phyloP scores from a whole-genome alignment of 2,329 filamentous ascomycete genomes.

The Paramyrothecium roridum region DNA sequence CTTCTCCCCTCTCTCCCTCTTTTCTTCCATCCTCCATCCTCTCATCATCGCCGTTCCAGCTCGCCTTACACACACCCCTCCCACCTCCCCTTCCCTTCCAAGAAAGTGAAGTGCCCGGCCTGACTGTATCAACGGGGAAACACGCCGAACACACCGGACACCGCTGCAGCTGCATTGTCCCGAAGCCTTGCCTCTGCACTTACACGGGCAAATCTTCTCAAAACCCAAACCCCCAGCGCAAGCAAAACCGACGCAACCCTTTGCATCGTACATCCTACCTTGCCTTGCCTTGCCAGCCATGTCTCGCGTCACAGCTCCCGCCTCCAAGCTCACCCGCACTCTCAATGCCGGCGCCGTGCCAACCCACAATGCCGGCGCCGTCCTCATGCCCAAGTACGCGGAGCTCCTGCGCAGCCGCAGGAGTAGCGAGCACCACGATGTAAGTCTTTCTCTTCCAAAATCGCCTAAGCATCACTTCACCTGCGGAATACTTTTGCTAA shows the following conservation, averaged over 20 bases:
- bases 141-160: too few relatives aligned
- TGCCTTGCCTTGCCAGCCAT: conserved; percentile 23
- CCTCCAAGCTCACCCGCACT: conserved; percentile 45
- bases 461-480: neutral
- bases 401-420: conserved; percentile 37
- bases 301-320: conserved; percentile 48
- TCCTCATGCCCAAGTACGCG: conserved; percentile 44
- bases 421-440: conserved; percentile 33
- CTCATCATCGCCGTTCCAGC: neutral
- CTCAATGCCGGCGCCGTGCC: conserved; percentile 39
- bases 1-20: too few relatives aligned
- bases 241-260: neutral
- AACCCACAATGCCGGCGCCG: conserved; percentile 31
- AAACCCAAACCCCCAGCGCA: neutral
- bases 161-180: too few relatives aligned
- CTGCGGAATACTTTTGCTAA: too few relatives aligned
- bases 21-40: neutral
- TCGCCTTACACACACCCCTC: neutral
- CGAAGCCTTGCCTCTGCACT: neutral
- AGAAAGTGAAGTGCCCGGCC: neutral
- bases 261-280: too few relatives aligned
- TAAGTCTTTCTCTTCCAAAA: conserved; percentile 23
- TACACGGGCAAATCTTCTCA: neutral
- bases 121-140: too few relatives aligned
- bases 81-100: too few relatives aligned